phyloP scores from a whole-genome alignment of 805 yeast genomes.

The Lachancea dasiensis region DNA sequence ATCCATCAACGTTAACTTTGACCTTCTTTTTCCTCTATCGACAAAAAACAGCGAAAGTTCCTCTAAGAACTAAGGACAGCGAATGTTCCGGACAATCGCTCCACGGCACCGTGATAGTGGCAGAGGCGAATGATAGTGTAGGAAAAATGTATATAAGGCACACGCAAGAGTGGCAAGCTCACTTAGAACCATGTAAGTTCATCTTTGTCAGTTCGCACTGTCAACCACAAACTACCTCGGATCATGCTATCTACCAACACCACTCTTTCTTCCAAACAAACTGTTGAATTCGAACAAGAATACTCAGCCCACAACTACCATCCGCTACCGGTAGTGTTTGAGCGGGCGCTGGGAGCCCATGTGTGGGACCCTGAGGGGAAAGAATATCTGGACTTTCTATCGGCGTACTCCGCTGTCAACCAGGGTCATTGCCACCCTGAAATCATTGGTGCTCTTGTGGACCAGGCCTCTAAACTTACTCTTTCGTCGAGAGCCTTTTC shows the following conservation, averaged over 20 bases:
- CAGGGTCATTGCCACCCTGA: conserved; percentile 98
- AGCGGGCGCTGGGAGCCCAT: conserved; percentile 81
- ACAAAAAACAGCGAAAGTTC: conserved; percentile 10
- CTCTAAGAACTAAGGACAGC: conserved; percentile 13
- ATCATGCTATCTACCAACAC: conserved; percentile 23
- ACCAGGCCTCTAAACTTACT: conserved; percentile 81
- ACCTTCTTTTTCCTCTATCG: conserved; percentile 7
- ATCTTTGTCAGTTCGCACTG: too few relatives aligned
- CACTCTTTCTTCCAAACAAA: conserved; percentile 55
- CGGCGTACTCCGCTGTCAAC: conserved; percentile 95
- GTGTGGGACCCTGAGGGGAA: conserved; percentile 99
- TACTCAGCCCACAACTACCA: conserved; percentile 97
- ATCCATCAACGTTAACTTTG: neutral
- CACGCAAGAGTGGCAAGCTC: too few relatives aligned
- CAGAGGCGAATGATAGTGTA: neutral
- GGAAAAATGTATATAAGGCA: conserved; percentile 5
- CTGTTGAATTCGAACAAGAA: conserved; percentile 62
- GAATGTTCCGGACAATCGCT: conserved; percentile 1
- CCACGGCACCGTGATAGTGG: conserved; percentile 1
- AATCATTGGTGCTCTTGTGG: conserved; percentile 75
- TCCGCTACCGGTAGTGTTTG: conserved; percentile 91
- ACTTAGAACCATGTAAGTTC: too few relatives aligned
- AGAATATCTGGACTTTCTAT: conserved; percentile 84
- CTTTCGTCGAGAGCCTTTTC: conserved; percentile 90
- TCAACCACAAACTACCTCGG: neutral